Base-by-base conservation (phyloP, 164 flowering plant species). In the Taxillus chinensis region DNA sequence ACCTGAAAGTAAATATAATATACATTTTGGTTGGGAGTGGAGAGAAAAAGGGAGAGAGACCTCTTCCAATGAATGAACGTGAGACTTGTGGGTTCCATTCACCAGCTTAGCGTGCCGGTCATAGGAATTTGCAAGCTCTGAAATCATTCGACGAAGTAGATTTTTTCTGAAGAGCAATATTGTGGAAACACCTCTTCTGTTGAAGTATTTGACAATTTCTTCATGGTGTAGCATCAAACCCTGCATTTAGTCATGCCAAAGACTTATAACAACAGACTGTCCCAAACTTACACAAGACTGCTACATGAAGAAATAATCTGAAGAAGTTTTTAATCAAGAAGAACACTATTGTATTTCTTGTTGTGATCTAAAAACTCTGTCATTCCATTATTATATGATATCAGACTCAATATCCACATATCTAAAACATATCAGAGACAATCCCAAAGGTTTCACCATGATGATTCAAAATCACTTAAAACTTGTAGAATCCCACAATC, bases 61-160 rank as follows among this genome's bases (percentile, higher is more conserved):
- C 97, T 90, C 97, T 68, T 81, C 81, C 7, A 16, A 42, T 13
- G 92, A 77, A 79, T 90, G 95, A 46, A 86, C 92, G 64, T 90
- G 96, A 56, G 96, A 79, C 76, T 85, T 87, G 75, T 90, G 95
- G 38, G 90, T 86, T 38, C 96, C 96, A 67, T 90, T 87, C 67
- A 87, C 71, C 17, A 71, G 80, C 77, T 82, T 84, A 42, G 87
- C 92, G 54, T 75, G 62, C 27, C 84, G 78, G 63, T 90, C 97
- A 74, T 78, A 80, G n/a, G 85, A 79, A 73, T 87, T 90, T 37
- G 95, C 90, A 60, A 86, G 67, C 56, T 81, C 67, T 17, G 97
- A 90, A 62, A 87, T 82, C 80, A 87, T 75, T 57, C 95, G 67
- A 12, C 85, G 84, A 62, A 90, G 57, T 17, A 84, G 74, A 70